Evolutionary conservation across 2,329 filamentous ascomycete genomes (phyloP).

Genomic region (Uncinocarpus reesii): DNA sequence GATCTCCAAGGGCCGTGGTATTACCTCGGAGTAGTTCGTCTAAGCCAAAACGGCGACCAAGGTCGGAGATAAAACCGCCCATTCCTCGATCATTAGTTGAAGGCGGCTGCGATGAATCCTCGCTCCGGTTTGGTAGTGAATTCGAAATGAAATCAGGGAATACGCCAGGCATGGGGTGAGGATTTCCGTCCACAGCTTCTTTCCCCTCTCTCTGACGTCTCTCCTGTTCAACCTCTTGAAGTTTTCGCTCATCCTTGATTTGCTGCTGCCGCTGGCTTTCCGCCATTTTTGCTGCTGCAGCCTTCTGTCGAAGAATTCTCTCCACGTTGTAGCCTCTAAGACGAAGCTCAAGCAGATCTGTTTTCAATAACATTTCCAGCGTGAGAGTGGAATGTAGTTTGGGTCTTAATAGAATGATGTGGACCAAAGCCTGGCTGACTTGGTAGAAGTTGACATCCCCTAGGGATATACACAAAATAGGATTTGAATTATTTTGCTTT

Average conservation of each 20-base stretch:
- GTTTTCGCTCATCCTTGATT: constrained; percentile 60
- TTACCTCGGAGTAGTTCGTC: constrained; percentile 37
- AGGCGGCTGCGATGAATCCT: not conserved
- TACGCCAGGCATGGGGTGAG: constrained; percentile 57
- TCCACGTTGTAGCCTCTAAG: constrained; percentile 93
- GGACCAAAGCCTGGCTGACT: constrained; percentile 76
- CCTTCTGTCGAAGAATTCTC: constrained; percentile 78
- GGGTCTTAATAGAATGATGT: constrained; percentile 67
- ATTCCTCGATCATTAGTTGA: constrained; percentile 34
- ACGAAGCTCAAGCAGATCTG: constrained; percentile 70
- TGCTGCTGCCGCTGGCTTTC: constrained; percentile 65
- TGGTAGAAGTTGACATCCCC: constrained; percentile 75
- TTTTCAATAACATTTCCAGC: constrained; percentile 79
- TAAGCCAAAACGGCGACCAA: constrained; percentile 59
- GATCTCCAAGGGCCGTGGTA: not conserved
- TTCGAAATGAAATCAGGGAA: constrained; percentile 52
- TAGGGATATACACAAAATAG: constrained; percentile 65
- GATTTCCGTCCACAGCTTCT: constrained; percentile 20
- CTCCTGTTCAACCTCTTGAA: constrained; percentile 46
- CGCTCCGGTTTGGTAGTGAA: constrained; percentile 16
- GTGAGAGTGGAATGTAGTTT: constrained; percentile 84
- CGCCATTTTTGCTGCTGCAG: constrained; percentile 74
- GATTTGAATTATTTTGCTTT: constrained; percentile 41
- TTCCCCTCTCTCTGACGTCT: constrained; percentile 37
- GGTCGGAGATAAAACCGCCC: constrained; percentile 55